A percentile compares a stretch with the other conserved stretches of the same genome.
Conservation (phyloP, 306 rosid genomes). For the Vigna mungo region DNA sequence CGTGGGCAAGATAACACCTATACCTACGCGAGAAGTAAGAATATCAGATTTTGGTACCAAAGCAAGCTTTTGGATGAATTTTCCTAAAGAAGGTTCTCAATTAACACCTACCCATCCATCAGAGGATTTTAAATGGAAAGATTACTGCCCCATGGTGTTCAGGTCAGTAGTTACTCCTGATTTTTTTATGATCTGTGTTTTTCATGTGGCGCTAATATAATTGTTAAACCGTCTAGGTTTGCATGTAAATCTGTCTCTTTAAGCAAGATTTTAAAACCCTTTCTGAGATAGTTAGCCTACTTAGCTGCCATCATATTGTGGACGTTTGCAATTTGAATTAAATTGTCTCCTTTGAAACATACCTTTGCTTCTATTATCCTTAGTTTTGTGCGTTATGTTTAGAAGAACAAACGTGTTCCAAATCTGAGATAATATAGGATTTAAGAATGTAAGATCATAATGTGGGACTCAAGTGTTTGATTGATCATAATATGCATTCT, state of each 20-base stretch:
- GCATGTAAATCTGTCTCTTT: conserved; percentile 2
- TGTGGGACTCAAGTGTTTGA: background rate
- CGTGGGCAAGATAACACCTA: conserved; percentile 91
- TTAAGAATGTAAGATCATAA: background rate
- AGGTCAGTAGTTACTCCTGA: conserved; percentile 58
- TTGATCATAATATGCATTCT: background rate
- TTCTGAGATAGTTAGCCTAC: background rate
- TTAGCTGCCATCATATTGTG: background rate
- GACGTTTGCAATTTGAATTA: background rate
- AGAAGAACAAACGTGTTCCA: background rate
- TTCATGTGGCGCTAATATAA: conserved; percentile 19
- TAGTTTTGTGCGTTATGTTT: background rate
- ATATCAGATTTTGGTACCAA: conserved; percentile 82
- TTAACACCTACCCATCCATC: conserved; percentile 91
- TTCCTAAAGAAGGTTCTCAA: conserved; percentile 88
- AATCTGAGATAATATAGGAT: background rate
- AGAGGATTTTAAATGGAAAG: conserved; percentile 93
- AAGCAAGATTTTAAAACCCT: background rate
- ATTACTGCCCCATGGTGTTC: conserved; percentile 94
- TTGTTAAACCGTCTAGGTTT: conserved; percentile 32
- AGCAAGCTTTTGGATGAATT: conserved; percentile 97
- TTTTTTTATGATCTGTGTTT: conserved; percentile 27
- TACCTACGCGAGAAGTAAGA: conserved; percentile 86
- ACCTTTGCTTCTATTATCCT: background rate
- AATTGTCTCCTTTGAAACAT: background rate